A percentile compares a stretch with the other conserved stretches of the same genome.
Evolutionary conservation across 1,284 basidiomycete species (phyloP).

Genomic region (Sanghuangporus baumii): DNA sequence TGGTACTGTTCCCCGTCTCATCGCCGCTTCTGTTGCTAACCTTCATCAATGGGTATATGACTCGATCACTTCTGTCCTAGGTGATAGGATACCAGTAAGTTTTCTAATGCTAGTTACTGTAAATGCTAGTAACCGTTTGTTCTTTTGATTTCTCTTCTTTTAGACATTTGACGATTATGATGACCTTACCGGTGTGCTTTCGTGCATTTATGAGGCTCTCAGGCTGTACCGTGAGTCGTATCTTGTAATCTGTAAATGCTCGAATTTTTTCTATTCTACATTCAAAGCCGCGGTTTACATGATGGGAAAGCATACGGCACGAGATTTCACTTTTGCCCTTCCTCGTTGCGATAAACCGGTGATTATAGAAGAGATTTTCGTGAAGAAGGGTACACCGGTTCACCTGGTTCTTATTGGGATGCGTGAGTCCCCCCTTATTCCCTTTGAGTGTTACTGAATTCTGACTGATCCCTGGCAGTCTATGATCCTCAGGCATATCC

Average conservation of each 20-base stretch:
- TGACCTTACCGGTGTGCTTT: conserved; percentile 12
- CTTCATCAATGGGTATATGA: conserved; percentile 17
- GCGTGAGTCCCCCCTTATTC: too few relatives aligned
- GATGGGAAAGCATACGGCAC: neutral
- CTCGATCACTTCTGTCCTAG: conserved; percentile 12
- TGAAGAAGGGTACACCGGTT: conserved; percentile 3
- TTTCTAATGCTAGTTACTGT: too few relatives aligned
- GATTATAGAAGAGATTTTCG: neutral
- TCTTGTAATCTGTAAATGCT: too few relatives aligned
- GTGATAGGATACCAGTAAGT: conserved; percentile 13
- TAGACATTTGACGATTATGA: conserved; percentile 17
- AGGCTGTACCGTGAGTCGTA: conserved; percentile 17
- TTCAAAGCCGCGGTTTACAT: too few relatives aligned
- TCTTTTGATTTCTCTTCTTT: too few relatives aligned
- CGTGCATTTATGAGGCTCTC: conserved; percentile 17
- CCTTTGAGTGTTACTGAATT: too few relatives aligned
- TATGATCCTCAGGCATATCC: conserved; percentile 19
- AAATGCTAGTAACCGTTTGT: too few relatives aligned
- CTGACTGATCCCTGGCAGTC: too few relatives aligned
- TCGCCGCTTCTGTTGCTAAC: too few relatives aligned
- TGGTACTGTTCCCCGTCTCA: too few relatives aligned
- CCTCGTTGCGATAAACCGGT: conserved; percentile 4
- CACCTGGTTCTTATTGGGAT: conserved; percentile 6
- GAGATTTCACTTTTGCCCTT: conserved; percentile 1
- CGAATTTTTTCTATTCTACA: too few relatives aligned